Evolutionary conservation across 306 rosid genomes (phyloP), one percentile per base, ranked within the genome.

Genomic region (Cucurbita moschata): DNA sequence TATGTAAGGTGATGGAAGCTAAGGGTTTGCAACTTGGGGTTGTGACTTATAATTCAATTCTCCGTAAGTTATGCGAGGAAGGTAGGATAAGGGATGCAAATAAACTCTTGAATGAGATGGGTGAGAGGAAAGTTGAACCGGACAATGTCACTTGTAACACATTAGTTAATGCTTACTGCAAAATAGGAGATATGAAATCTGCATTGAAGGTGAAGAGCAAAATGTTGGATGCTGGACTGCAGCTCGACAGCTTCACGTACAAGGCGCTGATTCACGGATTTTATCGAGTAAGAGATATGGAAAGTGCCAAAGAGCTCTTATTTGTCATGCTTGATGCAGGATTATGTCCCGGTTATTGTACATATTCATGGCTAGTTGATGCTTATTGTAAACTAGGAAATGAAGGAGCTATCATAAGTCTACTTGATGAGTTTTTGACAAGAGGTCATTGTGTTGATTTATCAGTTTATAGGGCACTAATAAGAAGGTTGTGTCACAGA

Each of bases 81-180:
- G 96, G 97, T 61, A 88, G 87, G 86, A 85, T 93, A 71, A 86
- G 89, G 77, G 96, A 86, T 77, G 94, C 91, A 4, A 90, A 93
- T 82, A 87, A 82, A 77, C 89, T 93, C 50, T 80, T 93, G 86
- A 83, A 30, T 49, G 97, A 87, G 84, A 90, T 88, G 98, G 85
- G 83, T 68, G 94, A 88, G 76, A 83, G 85, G 73, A 87, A 87
- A 62, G 76, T 93, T 73, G 86, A 83, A 68, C 89, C 96, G 12
- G 98, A 93, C 72, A 88, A 81, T 79, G 80, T 90, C 77, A 93
- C 98, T 4, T 93, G 98, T 58, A 90, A 93, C 83, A 93, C 98
- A 8, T 80, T 93, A 83, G 85, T 90, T 51, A 88, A 93, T 89
- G 88, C 97, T 50, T 93, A 93, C 77, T 86, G 88, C 86, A 90